Evolutionary conservation across 164 flowering plant genomes (phyloP).

Genomic region (Magnolia kwangsiensis): DNA sequence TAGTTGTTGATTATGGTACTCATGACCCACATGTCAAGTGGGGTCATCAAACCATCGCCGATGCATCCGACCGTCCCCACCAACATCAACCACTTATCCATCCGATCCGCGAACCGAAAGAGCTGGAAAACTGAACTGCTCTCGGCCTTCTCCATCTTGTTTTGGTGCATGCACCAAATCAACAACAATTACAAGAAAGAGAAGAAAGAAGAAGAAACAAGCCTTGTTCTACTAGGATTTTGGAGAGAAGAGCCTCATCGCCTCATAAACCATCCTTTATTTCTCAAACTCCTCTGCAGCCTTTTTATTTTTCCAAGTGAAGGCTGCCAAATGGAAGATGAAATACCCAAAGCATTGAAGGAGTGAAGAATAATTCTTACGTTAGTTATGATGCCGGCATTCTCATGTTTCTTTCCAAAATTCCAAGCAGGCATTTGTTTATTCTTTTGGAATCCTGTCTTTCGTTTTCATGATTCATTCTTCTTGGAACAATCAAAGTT

Average conservation of each 20-base stretch:
- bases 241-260: too few relatives aligned
- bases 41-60: slow-evolving; percentile 25
- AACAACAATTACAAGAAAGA: neutral
- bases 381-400: too few relatives aligned
- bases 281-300: neutral
- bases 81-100: slow-evolving; percentile 26
- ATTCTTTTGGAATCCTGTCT: too few relatives aligned
- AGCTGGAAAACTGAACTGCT: slow-evolving; percentile 2
- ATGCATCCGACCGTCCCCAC: slow-evolving; percentile 30
- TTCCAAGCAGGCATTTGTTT: too few relatives aligned
- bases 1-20: slow-evolving; percentile 22
- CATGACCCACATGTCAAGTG: slow-evolving; percentile 24
- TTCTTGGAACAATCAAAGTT: too few relatives aligned
- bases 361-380: too few relatives aligned
- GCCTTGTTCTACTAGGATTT: neutral
- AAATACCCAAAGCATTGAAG: too few relatives aligned
- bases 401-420: too few relatives aligned
- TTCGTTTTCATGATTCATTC: too few relatives aligned
- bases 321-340: neutral
- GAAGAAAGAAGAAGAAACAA: neutral
- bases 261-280: neutral
- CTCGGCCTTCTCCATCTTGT: neutral
- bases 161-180: slow-evolving; percentile 13
- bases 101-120: slow-evolving; percentile 19
- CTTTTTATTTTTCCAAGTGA: neutral